phyloP scores from a whole-genome alignment of 495 filamentous ascomycete genomes.

The Penicillium fimorum region DNA sequence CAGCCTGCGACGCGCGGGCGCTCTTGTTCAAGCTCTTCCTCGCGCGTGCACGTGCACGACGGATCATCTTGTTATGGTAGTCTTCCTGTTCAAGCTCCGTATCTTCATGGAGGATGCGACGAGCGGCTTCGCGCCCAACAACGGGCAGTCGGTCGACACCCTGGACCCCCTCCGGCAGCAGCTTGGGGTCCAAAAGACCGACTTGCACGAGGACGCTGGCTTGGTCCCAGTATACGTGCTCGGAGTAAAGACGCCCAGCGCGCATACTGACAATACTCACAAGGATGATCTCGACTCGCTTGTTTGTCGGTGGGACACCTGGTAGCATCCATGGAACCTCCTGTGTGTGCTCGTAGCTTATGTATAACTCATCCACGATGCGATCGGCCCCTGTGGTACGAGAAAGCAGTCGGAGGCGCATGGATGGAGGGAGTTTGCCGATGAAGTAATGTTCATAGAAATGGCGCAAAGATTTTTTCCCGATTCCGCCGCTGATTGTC shows the following conservation, averaged over 20 bases:
- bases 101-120: constrained; percentile 63
- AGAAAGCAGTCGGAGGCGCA: constrained; percentile 67
- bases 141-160: constrained; percentile 67
- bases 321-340: constrained; percentile 80
- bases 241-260: constrained; percentile 71
- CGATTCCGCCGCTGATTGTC: constrained; percentile 71
- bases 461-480: constrained; percentile 57
- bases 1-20: constrained; percentile 13
- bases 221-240: constrained; percentile 90
- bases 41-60: constrained; percentile 27
- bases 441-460: constrained; percentile 80
- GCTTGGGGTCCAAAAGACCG: constrained; percentile 67
- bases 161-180: constrained; percentile 45
- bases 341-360: constrained; percentile 67
- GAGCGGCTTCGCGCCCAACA: constrained; percentile 63
- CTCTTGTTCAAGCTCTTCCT: constrained; percentile 11
- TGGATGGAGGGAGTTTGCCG: constrained; percentile 63
- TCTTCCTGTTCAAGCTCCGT: constrained; percentile 38
- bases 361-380: constrained; percentile 59
- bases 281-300: constrained; percentile 65
- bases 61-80: constrained; percentile 45
- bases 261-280: constrained; percentile 74
- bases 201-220: constrained; percentile 75
- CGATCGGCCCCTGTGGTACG: constrained; percentile 63
- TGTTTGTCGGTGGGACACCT: constrained; percentile 68